Conservation (phyloP, 768 basidiomycete genomes). For the Collybiopsis confluens region DNA sequence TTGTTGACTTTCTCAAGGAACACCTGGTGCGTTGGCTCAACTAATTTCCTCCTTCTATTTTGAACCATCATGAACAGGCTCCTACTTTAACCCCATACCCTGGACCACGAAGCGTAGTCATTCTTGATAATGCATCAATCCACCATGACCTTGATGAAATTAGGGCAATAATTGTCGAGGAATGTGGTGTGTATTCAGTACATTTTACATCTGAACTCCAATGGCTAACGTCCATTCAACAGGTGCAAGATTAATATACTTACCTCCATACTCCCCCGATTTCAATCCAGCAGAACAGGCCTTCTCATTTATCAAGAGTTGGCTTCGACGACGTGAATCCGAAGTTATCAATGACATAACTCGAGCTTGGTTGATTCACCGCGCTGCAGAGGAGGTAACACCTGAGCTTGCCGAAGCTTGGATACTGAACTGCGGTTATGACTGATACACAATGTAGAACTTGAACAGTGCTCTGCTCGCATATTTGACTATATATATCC, state of each 20-base stretch:
- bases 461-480: too few relatives aligned
- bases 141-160: conserved; percentile 28
- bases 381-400: conserved; percentile 9
- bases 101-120: conserved; percentile 23
- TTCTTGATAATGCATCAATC: conserved; percentile 30
- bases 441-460: too few relatives aligned
- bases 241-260: conserved; percentile 14
- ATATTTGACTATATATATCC: too few relatives aligned
- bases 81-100: conserved; percentile 30
- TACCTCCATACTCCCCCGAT: conserved; percentile 27
- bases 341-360: neutral
- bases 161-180: conserved; percentile 16
- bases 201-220: neutral
- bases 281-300: conserved; percentile 28
- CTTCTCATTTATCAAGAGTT: conserved; percentile 23
- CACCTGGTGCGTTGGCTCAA: conserved; percentile 23
- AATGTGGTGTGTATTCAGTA: conserved; percentile 10
- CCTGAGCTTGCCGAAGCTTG: conserved; percentile 11
- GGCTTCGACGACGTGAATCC: neutral
- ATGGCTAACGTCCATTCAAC: neutral
- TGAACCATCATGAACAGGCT: conserved; percentile 11
- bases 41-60: neutral
- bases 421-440: conserved; percentile 14
- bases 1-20: conserved; percentile 25
- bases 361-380: conserved; percentile 11